Conservation (phyloP, 129 eudicot species). For the Centella asiatica region DNA sequence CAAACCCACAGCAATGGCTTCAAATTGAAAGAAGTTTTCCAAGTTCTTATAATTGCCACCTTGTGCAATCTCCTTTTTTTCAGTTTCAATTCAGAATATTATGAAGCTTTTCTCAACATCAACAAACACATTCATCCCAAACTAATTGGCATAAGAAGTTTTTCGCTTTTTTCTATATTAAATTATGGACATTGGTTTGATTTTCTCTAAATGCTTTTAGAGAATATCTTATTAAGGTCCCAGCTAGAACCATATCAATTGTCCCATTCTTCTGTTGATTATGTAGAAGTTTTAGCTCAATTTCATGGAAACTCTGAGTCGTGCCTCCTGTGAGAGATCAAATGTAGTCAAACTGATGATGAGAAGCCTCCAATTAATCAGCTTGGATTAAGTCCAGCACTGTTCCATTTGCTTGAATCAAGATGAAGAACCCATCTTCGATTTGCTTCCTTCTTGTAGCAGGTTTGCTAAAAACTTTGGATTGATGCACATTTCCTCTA, state of each 20-base stretch:
- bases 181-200: constrained; percentile 4
- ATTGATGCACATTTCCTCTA: no score
- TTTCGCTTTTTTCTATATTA: background rate
- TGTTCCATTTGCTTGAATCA: no score
- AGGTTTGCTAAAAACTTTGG: no score
- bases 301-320: constrained; percentile 88
- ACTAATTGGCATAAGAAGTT: no score
- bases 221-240: constrained; percentile 84
- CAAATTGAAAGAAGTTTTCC: constrained; percentile 92
- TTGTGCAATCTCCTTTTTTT: constrained; percentile 38
- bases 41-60: constrained; percentile 62
- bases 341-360: constrained; percentile 80
- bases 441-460: no score
- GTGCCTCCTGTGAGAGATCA: constrained; percentile 51
- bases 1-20: constrained; percentile 92
- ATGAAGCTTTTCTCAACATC: no score
- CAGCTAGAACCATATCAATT: constrained; percentile 73
- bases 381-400: no score
- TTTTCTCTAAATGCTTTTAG: constrained; percentile 39
- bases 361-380: constrained; percentile 71
- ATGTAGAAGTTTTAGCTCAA: constrained; percentile 81
- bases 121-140: no score
- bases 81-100: background rate
- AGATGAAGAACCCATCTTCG: no score
- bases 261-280: constrained; percentile 83